Evolutionary conservation across 306 rosid genomes (phyloP), one percentile per base, ranked within the genome.

Genomic region (Castanea crenata): DNA sequence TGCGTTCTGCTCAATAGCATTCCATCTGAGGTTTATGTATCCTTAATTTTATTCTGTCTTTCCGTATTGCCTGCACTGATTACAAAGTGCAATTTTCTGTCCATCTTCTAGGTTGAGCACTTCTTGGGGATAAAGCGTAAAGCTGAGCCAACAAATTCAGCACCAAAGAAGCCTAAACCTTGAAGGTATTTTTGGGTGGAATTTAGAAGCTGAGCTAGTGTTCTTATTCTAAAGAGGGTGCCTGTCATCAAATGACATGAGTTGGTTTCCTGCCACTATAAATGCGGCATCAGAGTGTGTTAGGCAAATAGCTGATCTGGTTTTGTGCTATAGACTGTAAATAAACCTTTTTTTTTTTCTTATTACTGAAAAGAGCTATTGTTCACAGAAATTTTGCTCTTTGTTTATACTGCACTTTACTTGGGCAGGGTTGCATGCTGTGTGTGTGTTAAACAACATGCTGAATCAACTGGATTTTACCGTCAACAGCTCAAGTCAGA

Each of bases 121-220:
- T 94, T 85, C 78, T 86, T 94, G 82, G 99, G 99, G 74, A 92
- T 94, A 46, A 94, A 91, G 90, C 90, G 95, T 80, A 91, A 92
- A 86, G 90, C 89, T 3, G 97, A 92, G 72, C 52, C 91, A 35
- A 46, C 85, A 61, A 85, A 72, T 82, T 80, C 85, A 2, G 92
- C 82, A 19, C 61, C 87, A 1, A 92, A 92, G 83, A 94, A 85
- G 87, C 78, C 91, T 3, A 94, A 91, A 84, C 29, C 90, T 77
- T 92, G 89, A 91, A 27, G 67, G 55, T 23, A 21, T 29, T 23
- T 29, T 71, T n/a, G 49, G n/a, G 16, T 59, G 56, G 61, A 81
- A 75, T 52, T 78, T 70, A 15, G 23, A 21, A 25, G 71, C 12
- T 4, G 71, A 7, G 71, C 19, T 20, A 57, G 23, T 57, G 63